Base-by-base conservation (phyloP, 805 yeast species). In the Groenewaldozyma salmanticensis region DNA sequence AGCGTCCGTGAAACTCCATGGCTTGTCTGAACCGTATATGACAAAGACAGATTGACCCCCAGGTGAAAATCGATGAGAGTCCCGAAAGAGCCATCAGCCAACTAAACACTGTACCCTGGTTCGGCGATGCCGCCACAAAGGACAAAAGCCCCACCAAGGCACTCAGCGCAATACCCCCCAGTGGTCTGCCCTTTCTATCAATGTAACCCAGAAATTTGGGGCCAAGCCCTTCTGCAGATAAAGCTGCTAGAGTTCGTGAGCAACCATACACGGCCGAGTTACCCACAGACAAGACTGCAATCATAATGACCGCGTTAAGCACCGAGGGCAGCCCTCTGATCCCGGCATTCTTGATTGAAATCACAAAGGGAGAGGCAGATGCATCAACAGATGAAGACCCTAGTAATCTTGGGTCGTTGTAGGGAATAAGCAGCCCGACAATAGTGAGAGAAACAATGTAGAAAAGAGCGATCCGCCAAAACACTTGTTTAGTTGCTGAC, bases 101-200 rank as follows among this genome's bases (percentile, higher is more conserved):
- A 45, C 65, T 64, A 61, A 81, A 81, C 24, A 79, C 77, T 11
- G 46, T 54, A 22, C 41, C 34, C 38, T 57, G 51, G 57, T 73
- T 69, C 6, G 42, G 37, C 32, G 81, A 72, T 4, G 84, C 84
- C 32, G 80, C 74, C 35, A 82, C 64, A 59, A 74, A 79, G 37
- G 79, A 74, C 19, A 79, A 57, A 29, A 74, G 61, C 21, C 84
- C 85, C 51, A 79, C 66, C 29, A 55, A 9, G 16, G 64, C 55
- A 21, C 74, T 64, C 21, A 66, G 42, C 1, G 53, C 48, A 52
- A 82, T 75, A 16, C 86, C 90, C 39, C 72, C 74, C 40, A 81
- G 58, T 15, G 95, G 95, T 54, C 94, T 72, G 43, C 95, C 95
- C 40, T 65, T 67, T 49, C 81, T 71, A 59, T 85, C 94, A 45